Conservation (phyloP, 257 asterid genomes). For the Cruciata laevipes region DNA sequence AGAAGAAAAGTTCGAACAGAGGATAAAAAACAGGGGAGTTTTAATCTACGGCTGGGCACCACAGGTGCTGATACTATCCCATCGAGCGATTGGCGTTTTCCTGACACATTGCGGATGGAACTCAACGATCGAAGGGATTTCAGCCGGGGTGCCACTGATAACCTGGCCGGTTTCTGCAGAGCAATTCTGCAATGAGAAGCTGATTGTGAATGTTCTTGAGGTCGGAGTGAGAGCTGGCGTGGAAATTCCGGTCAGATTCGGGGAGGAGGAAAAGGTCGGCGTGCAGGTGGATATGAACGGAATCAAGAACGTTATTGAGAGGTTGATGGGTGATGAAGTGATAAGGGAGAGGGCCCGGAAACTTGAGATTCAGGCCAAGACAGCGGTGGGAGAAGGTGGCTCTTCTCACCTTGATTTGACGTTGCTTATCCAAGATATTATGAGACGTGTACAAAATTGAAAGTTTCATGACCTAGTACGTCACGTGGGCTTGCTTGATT, state of each 20-base stretch:
- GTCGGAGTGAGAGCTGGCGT: slow-evolving; percentile 5
- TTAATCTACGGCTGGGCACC: slow-evolving; percentile 20
- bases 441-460: not conserved
- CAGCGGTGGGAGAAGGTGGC: not conserved
- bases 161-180: slow-evolving; percentile 6
- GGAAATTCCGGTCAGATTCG: slow-evolving; percentile 3
- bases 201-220: slow-evolving; percentile 4
- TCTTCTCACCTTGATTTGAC: slow-evolving; percentile 8
- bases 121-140: slow-evolving; percentile 5
- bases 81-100: not conserved
- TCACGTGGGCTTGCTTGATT: not conserved
- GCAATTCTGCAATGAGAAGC: slow-evolving; percentile 10
- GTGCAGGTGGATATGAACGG: not conserved
- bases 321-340: not conserved
- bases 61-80: slow-evolving; percentile 3
- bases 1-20: slow-evolving; percentile 35
- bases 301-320: not conserved
- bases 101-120: slow-evolving; percentile 9
- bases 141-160: slow-evolving; percentile 1
- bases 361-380: not conserved
- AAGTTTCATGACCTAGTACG: not conserved
- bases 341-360: slow-evolving; percentile 4
- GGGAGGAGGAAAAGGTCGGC: not conserved
- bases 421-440: not conserved
- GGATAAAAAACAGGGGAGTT: slow-evolving; percentile 26